These are phyloP conservation scores for Abrus precatorius DNA, from an alignment of 306 rosid genomes.

Conservation along the genomic window DNA sequence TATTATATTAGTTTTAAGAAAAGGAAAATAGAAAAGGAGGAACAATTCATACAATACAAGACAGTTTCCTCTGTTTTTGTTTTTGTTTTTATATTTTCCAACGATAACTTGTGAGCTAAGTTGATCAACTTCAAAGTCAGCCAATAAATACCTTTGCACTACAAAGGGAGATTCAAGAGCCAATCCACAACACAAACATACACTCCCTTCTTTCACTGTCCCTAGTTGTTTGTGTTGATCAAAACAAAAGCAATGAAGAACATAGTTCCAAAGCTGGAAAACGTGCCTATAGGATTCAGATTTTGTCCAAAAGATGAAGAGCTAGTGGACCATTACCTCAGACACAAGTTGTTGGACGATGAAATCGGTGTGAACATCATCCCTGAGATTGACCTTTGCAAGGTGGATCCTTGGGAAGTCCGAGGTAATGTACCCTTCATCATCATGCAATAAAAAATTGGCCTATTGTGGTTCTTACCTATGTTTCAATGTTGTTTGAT, in stretches of 20 bases:
- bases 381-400: slow-evolving; percentile 52
- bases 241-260: slow-evolving; percentile 30
- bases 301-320: slow-evolving; percentile 71
- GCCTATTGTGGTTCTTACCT: not conserved
- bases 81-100: not conserved
- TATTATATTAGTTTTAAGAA: no score
- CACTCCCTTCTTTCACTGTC: slow-evolving; percentile 29
- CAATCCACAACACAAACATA: not conserved
- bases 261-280: not conserved
- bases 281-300: slow-evolving; percentile 53
- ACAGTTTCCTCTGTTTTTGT: not conserved
- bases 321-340: slow-evolving; percentile 54
- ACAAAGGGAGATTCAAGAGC: slow-evolving; percentile 4
- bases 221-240: not conserved
- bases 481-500: not conserved
- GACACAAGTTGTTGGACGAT: slow-evolving; percentile 43
- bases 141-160: slow-evolving; percentile 4
- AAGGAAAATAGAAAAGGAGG: no score
- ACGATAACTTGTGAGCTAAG: slow-evolving; percentile 45
- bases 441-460: not conserved
- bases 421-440: slow-evolving; percentile 46
- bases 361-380: slow-evolving; percentile 28
- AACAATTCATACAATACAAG: not conserved
- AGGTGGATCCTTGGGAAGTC: slow-evolving; percentile 60
- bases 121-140: slow-evolving; percentile 22